Evolutionary conservation across 768 basidiomycete genomes (phyloP), one percentile per base, ranked within the genome.

Genomic region (Hericium rajendrae): DNA sequence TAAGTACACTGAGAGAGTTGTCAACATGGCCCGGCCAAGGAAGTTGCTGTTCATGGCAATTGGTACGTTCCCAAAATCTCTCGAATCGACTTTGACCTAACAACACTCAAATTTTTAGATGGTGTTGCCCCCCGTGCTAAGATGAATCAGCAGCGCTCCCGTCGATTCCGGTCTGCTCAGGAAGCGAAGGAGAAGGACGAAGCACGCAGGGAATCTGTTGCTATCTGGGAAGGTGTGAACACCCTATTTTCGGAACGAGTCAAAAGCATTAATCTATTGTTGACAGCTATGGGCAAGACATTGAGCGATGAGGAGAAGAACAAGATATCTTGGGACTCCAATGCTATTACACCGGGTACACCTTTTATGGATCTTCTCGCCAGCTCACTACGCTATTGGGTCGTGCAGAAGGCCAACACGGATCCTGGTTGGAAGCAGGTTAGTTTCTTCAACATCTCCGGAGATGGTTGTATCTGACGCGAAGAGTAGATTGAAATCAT

Each of bases 121-220:
- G 95, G 95, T 59, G 95, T 97, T 20, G 95, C 95, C 10, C 95
- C 95, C 37, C 85, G 95, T 66, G 97, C 97, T 41, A 99, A 99
- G 75, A 99, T 99, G 97, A 99, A 99, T 69, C 97, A 99, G 67
- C 97, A 99, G 70, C 91, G 97, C 10, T 93, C 94, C 15, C 81
- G 97, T 63, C 92, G 97, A 56, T 99, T 99, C 74, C 83, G 97
- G 59, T 83, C 94, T 20, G 85, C 92, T 2, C 93, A 95, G 69
- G 97, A 99, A 70, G 94, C 97, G 3, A 85, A 87, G 59, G 91
- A 95, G 38, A 95, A 97, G 71, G 94, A 92, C 57, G 85, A 91
- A 57, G 91, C 91, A 51, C 80, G 85, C 41, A 81, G 82, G 67
- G 87, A 94, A 68, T 85, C 91, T 3, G 78, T 97, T 48, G 78